Base-by-base conservation (phyloP, 2,329 filamentous ascomycete genomes). In the Aspergillus hiratsukae region DNA sequence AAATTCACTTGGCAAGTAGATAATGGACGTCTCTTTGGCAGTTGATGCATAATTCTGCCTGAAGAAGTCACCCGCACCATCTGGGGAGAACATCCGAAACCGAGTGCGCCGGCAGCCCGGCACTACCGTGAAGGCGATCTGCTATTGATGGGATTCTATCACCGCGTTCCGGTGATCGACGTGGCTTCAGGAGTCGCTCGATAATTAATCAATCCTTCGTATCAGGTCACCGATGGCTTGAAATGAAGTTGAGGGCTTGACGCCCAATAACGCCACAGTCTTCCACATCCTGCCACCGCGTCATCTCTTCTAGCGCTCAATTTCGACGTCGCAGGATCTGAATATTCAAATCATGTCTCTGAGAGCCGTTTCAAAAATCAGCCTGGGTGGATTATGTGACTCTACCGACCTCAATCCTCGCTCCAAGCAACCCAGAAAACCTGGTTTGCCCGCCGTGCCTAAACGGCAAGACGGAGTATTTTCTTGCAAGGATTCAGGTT, bases 131-230 rank as follows among this genome's bases (percentile, higher is more conserved):
- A 41, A 50, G 28, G 27, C 17, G 31, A 51, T 52, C 31, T 58
- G 49, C 31, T 37, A 65, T 65, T 65, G 63, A 64, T 57, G 63
- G 58, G 54, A 60, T 59, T 51, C 51, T 51, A 53, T 49, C 58
- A 56, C 58, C 60, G 57, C 58, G 62, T 45, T 49, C 57, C 56
- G 54, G 51, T n/a, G 61, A 66, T 65, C 57, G 59, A 53, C 57
- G 60, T 55, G 55, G 51, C 52, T 58, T 62, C 55, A 21, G 52
- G 37, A 25, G 11, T 14, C 54, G 48, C 52, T 54, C 21, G 54
- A 53, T 50, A 54, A 54, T 59, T 55, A 54, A 56, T 55, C 55
- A 55, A 58, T 51, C 54, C 49, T 60, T 58, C 56, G 60, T 63
- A 53, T 55, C 49, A 58, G 45, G 41, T 43, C 43, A 37, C 51